Percentiles rank a stretch among this genome's conserved stretches.
Evolutionary conservation across 2,329 filamentous ascomycete species (phyloP).

Genomic region (Sphaerulina musiva): DNA sequence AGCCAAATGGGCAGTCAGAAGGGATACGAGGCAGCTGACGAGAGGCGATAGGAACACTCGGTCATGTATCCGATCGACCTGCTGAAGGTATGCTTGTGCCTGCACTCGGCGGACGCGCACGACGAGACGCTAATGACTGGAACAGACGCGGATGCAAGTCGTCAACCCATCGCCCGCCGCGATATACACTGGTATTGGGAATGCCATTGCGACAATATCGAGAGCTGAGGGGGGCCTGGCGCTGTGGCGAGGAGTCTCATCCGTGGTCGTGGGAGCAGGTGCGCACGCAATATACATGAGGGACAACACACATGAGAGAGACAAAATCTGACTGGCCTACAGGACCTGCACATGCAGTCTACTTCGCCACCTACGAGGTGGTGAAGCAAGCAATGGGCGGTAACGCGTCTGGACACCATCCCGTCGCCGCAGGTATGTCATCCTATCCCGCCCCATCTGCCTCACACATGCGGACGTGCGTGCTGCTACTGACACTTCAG

Average conservation of each 20-base stretch:
- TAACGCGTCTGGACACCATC: conserved; percentile 84
- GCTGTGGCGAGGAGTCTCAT: conserved; percentile 93
- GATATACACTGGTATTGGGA: conserved; percentile 82
- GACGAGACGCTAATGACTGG: conserved; percentile 9
- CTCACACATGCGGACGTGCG: background rate
- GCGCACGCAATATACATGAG: conserved; percentile 18
- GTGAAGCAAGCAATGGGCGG: conserved; percentile 95
- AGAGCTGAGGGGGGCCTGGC: conserved; percentile 82
- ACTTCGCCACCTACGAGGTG: conserved; percentile 96
- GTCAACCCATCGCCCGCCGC: conserved; percentile 74
- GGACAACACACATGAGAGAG: background rate
- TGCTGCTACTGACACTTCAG: conserved; percentile 7
- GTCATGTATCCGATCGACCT: conserved; percentile 99
- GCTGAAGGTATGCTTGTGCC: conserved; percentile 68
- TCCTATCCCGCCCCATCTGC: background rate
- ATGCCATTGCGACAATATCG: conserved; percentile 88
- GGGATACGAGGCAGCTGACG: conserved; percentile 10
- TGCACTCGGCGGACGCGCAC: background rate
- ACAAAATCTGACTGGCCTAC: conserved; percentile 27
- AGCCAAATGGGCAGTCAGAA: background rate
- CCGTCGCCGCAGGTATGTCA: conserved; percentile 73
- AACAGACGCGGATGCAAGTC: conserved; percentile 94
- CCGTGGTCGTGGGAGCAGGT: conserved; percentile 93
- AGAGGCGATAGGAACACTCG: conserved; percentile 70
- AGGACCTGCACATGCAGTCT: conserved; percentile 96